These are phyloP conservation scores for Trichoderma brevicompactum DNA, from an alignment of 2,329 filamentous ascomycete genomes.

Conservation along the genomic window DNA sequence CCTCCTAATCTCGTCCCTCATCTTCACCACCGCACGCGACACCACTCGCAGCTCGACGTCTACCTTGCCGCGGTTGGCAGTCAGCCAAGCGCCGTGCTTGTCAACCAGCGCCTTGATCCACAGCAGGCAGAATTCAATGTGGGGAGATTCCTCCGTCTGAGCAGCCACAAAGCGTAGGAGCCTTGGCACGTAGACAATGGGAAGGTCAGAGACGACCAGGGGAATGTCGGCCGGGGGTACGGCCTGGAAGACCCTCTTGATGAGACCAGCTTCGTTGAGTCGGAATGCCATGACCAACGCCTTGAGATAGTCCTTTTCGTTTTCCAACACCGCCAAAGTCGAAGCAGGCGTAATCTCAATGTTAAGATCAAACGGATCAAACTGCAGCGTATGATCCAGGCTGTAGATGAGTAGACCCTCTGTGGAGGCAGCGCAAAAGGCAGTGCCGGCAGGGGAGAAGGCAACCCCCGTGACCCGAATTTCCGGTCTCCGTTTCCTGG, in stretches of 20 bases:
- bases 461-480: slow-evolving; percentile 82
- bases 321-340: slow-evolving; percentile 70
- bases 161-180: slow-evolving; percentile 85
- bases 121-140: slow-evolving; percentile 90
- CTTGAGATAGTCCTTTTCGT: slow-evolving; percentile 81
- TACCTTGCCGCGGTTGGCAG: slow-evolving; percentile 76
- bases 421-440: slow-evolving; percentile 93
- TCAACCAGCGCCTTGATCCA: slow-evolving; percentile 88
- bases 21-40: slow-evolving; percentile 76
- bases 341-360: slow-evolving; percentile 90
- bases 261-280: slow-evolving; percentile 81
- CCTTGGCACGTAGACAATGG: slow-evolving; percentile 82
- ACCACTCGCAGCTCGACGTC: slow-evolving; percentile 85
- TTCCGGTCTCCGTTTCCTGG: slow-evolving; percentile 75
- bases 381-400: slow-evolving; percentile 79
- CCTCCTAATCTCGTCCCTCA: slow-evolving; percentile 80
- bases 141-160: slow-evolving; percentile 86
- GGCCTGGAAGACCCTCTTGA: slow-evolving; percentile 83
- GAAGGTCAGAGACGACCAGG: slow-evolving; percentile 78
- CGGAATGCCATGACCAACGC: slow-evolving; percentile 97
- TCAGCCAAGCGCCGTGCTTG: slow-evolving; percentile 82
- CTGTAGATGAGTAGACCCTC: slow-evolving; percentile 95
- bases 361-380: slow-evolving; percentile 96
- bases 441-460: slow-evolving; percentile 85
- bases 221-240: slow-evolving; percentile 76